phyloP scores from a whole-genome alignment of 192 early-diverging fungal species.

The Coemansia brasiliensis region DNA sequence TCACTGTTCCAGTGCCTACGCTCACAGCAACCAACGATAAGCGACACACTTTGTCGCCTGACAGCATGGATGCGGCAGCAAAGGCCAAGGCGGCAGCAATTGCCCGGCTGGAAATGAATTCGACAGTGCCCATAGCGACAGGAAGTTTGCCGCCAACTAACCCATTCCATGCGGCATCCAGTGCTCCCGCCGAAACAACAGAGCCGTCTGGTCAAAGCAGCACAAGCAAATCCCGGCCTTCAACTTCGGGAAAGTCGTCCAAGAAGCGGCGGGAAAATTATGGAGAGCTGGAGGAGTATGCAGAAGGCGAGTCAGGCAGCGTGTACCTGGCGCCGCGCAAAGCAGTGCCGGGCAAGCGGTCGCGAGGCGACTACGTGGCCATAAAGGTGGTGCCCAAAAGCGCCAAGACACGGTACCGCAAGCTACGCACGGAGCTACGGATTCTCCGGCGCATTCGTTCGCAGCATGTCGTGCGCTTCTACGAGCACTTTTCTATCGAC shows the following conservation, averaged over 20 bases:
- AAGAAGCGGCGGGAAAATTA: slow-evolving; percentile 53
- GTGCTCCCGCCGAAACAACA: slow-evolving; percentile 18
- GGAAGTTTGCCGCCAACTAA: slow-evolving; percentile 10
- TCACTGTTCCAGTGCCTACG: slow-evolving; percentile 14
- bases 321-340: slow-evolving; percentile 47
- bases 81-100: slow-evolving; percentile 25
- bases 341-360: slow-evolving; percentile 29
- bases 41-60: slow-evolving; percentile 20
- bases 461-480: slow-evolving; percentile 55
- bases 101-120: slow-evolving; percentile 14
- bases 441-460: slow-evolving; percentile 53
- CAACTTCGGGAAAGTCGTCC: slow-evolving; percentile 34
- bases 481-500: slow-evolving; percentile 54
- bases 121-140: slow-evolving; percentile 6
- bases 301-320: slow-evolving; percentile 57
- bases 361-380: slow-evolving; percentile 46
- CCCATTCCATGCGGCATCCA: slow-evolving; percentile 11
- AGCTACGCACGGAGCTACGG: slow-evolving; percentile 54
- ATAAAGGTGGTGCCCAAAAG: slow-evolving; percentile 54
- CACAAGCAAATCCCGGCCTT: slow-evolving; percentile 10
- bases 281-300: slow-evolving; percentile 55
- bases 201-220: background rate
- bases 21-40: slow-evolving; percentile 6
- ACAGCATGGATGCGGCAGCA: slow-evolving; percentile 9
- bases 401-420: slow-evolving; percentile 50